Percentiles rank a stretch among this genome's conserved stretches.
These are phyloP conservation scores for Lyophyllum decastes DNA, from an alignment of 768 basidiomycete genomes.

Conservation along the genomic window DNA sequence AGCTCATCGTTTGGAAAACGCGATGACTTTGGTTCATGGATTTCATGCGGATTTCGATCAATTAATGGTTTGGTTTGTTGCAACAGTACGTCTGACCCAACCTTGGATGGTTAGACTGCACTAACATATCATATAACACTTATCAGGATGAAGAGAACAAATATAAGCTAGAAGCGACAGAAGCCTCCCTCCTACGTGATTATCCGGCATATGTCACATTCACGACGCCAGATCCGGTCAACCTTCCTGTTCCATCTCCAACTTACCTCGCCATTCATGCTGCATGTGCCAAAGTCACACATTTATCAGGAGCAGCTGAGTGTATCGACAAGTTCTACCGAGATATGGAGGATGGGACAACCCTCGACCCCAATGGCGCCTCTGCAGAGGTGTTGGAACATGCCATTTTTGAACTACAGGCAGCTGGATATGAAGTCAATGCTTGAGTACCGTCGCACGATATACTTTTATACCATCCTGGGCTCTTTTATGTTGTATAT, in stretches of 20 bases:
- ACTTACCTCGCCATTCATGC: slow-evolving; percentile 37
- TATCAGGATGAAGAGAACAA: slow-evolving; percentile 11
- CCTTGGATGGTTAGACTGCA: not conserved
- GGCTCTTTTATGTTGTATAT: no score
- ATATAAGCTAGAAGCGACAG: slow-evolving; percentile 18
- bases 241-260: slow-evolving; percentile 30
- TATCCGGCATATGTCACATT: slow-evolving; percentile 25
- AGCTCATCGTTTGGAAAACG: slow-evolving; percentile 31
- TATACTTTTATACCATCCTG: no score
- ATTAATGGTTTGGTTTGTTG: slow-evolving; percentile 31
- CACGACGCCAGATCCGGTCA: slow-evolving; percentile 23
- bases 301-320: slow-evolving; percentile 37
- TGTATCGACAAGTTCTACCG: not conserved
- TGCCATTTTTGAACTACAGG: not conserved
- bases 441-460: not conserved
- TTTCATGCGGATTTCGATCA: slow-evolving; percentile 26
- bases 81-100: slow-evolving; percentile 23
- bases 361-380: not conserved
- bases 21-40: slow-evolving; percentile 26
- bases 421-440: not conserved
- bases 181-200: slow-evolving; percentile 11
- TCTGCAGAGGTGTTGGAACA: not conserved
- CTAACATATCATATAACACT: not conserved
- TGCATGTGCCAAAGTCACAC: slow-evolving; percentile 38
- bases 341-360: not conserved